These are phyloP conservation scores for Hypoxylon sp. DNA, from an alignment of 2,329 filamentous ascomycete genomes.

Conservation along the genomic window DNA sequence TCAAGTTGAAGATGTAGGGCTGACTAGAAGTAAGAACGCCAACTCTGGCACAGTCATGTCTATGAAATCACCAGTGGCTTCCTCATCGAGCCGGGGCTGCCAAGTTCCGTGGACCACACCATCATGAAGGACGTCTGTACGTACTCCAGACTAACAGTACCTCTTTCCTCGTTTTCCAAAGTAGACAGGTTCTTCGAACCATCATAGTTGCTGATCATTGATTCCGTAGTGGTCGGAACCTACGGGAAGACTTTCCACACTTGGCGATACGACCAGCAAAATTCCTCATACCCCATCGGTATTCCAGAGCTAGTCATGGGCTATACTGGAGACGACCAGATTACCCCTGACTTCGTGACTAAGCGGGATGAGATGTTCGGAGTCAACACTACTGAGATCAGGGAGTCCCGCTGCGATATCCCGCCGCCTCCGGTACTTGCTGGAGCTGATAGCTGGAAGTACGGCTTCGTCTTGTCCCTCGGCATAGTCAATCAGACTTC, in stretches of 20 bases:
- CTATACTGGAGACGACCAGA: conserved; percentile 66
- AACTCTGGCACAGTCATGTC: conserved; percentile 47
- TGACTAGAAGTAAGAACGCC: conserved; percentile 41
- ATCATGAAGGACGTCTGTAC: conserved; percentile 49
- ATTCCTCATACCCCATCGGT: conserved; percentile 67
- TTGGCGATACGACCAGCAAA: conserved; percentile 47
- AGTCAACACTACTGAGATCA: conserved; percentile 46
- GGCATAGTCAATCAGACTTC: conserved; percentile 37
- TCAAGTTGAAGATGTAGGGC: background rate
- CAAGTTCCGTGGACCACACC: conserved; percentile 44
- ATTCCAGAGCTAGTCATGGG: conserved; percentile 76
- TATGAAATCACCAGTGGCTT: conserved; percentile 48
- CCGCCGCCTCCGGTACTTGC: conserved; percentile 15
- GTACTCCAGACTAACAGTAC: conserved; percentile 1
- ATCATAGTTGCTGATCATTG: conserved; percentile 4
- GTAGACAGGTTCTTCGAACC: background rate
- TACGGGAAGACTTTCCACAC: conserved; percentile 51
- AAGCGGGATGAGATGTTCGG: conserved; percentile 46
- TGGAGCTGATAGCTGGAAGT: conserved; percentile 44
- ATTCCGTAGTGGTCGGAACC: conserved; percentile 42
- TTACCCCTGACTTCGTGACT: conserved; percentile 52
- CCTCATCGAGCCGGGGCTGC: conserved; percentile 42
- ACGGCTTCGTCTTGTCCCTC: conserved; percentile 36
- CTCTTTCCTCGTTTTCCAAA: background rate
- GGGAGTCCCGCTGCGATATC: conserved; percentile 44